Evolutionary conservation across 495 filamentous ascomycete genomes (phyloP).

Genomic region (Acidomyces sp.): DNA sequence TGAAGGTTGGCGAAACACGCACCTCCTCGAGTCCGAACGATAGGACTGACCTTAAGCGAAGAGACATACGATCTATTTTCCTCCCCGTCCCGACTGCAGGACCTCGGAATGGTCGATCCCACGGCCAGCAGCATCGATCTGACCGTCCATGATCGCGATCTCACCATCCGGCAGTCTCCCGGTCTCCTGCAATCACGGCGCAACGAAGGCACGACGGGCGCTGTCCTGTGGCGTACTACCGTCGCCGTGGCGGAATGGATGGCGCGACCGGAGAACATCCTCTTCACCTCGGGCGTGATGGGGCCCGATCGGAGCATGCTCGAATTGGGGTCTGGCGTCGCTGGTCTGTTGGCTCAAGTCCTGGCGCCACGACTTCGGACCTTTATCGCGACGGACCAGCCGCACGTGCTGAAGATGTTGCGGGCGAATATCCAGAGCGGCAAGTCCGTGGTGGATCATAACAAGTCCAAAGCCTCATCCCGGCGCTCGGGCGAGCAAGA

Average conservation of each 20-base stretch:
- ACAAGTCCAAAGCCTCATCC: background rate
- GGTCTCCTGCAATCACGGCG: constrained; percentile 64
- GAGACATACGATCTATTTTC: constrained; percentile 82
- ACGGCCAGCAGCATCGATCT: constrained; percentile 52
- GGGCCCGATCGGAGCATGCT: constrained; percentile 44
- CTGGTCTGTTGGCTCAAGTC: constrained; percentile 56
- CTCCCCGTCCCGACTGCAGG: constrained; percentile 49
- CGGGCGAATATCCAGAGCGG: constrained; percentile 68
- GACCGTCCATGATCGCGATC: constrained; percentile 52
- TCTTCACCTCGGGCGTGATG: constrained; percentile 48
- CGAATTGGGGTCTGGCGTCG: constrained; percentile 82
- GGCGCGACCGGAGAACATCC: constrained; percentile 44
- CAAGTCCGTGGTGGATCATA: constrained; percentile 39
- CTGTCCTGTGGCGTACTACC: constrained; percentile 86
- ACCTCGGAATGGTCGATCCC: constrained; percentile 75
- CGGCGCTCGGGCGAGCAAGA: constrained; percentile 3
- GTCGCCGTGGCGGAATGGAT: constrained; percentile 79
- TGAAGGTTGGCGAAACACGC: constrained; percentile 22
- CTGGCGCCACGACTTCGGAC: constrained; percentile 46
- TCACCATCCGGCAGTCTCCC: constrained; percentile 76
- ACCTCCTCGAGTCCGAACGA: background rate
- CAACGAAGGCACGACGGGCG: constrained; percentile 72
- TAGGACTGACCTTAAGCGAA: constrained; percentile 26
- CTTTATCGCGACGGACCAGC: constrained; percentile 79
- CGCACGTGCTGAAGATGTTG: constrained; percentile 64